Base-by-base conservation (phyloP, 495 filamentous ascomycete species). In the Trypethelium eluteriae region DNA sequence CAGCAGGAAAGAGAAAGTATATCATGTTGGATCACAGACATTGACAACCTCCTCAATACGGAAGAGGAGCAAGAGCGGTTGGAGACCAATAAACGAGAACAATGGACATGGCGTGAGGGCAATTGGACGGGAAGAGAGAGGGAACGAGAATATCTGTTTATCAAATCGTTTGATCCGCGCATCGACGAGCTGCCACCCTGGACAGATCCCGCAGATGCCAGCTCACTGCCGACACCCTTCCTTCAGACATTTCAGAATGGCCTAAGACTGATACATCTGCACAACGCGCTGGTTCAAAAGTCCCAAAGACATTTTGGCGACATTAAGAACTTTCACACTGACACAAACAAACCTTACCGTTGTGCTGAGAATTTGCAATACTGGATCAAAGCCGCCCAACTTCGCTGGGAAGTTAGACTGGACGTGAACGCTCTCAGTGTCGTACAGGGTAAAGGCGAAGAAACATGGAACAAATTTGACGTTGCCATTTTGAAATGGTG, bases 371-470 rank as follows among this genome's bases (percentile, higher is more conserved):
- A 98, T 73, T 82, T 98, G 44, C 84, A 91, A 11, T 98, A 86
- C 80, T 98, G 94, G 93, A 82, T 90, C 74, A 98, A 98, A 77
- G 95, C 95, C 25, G 91, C 92, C 5, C 91, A 98, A 77, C 82
- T 98, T 62, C 85, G 94, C 35, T 98, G 93, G 90, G 95, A 98
- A 77, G 84, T 91, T 25, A 84, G 90, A 67, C 81, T 97, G 64
- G 86, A 90, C 71, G 82, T 96, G 64, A 90, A 96, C 72, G 91
- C 92, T 35, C 88, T 92, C 80, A 90, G 86, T 11, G 87, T 98
- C 12, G 92, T 96, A 5, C 85, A 92, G 68, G 83, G 81, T 62
- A 80, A 73, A n/a, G 82, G 84, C 64, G 79, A 80, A 16, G 79
- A 80, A 62, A 86, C 89, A 11, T 96, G 91, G 91, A 79, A 79